Evolutionary conservation across 2,329 filamentous ascomycete species (phyloP).

Genomic region (Aschersonia sp.): DNA sequence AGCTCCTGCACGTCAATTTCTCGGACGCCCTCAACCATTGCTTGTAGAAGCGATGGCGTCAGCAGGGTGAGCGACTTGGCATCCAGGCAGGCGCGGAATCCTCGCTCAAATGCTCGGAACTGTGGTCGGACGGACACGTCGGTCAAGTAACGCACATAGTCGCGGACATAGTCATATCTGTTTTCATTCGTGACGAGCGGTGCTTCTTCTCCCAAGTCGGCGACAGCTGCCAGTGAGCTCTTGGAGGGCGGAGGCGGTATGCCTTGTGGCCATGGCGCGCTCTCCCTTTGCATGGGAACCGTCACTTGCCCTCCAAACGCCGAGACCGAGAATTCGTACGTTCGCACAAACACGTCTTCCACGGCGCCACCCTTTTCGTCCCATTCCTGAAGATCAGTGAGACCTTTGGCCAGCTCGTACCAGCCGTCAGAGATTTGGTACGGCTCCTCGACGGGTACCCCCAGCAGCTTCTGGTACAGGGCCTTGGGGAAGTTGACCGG

Average conservation of each 20-base stretch:
- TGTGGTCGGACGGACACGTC: constrained; percentile 65
- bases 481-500: constrained; percentile 79
- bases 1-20: constrained; percentile 67
- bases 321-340: constrained; percentile 68
- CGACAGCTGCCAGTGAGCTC: constrained; percentile 14
- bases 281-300: constrained; percentile 34
- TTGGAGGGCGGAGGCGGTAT: constrained; percentile 14
- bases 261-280: constrained; percentile 40
- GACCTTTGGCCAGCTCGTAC: constrained; percentile 63
- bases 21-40: constrained; percentile 69
- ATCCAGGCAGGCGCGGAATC: constrained; percentile 65
- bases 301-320: constrained; percentile 42
- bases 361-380: constrained; percentile 59
- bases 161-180: constrained; percentile 60
- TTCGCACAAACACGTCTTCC: constrained; percentile 67
- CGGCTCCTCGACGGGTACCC: constrained; percentile 51
- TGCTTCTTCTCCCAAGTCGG: constrained; percentile 31
- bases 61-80: constrained; percentile 59
- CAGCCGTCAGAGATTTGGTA: constrained; percentile 77
- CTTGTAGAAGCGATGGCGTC: constrained; percentile 55
- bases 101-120: constrained; percentile 64
- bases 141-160: constrained; percentile 76
- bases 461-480: constrained; percentile 69
- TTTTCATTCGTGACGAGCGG: constrained; percentile 70
- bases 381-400: constrained; percentile 64